Conservation (phyloP, 768 basidiomycete genomes). For the Pleurotus cornucopiae region DNA sequence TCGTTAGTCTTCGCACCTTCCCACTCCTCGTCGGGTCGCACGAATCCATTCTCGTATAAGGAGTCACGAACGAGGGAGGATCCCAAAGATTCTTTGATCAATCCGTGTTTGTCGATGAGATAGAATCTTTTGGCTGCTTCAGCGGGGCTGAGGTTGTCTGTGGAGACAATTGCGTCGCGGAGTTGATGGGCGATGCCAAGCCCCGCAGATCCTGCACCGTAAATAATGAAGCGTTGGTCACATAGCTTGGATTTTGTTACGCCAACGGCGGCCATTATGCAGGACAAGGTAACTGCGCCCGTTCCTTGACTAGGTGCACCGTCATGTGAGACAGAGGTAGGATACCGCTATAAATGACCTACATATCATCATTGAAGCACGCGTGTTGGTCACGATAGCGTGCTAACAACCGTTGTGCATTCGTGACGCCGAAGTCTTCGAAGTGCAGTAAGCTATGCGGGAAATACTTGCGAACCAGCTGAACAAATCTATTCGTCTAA, state of each 20-base stretch:
- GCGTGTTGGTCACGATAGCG: slow-evolving; percentile 58
- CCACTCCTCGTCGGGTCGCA: slow-evolving; percentile 58
- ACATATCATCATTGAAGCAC: slow-evolving; percentile 87
- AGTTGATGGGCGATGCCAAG: slow-evolving; percentile 76
- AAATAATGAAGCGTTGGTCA: slow-evolving; percentile 75
- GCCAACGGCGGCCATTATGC: slow-evolving; percentile 62
- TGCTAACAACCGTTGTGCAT: slow-evolving; percentile 66
- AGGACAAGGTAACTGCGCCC: slow-evolving; percentile 70
- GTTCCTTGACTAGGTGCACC: slow-evolving; percentile 57
- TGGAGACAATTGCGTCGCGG: slow-evolving; percentile 66
- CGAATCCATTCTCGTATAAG: slow-evolving; percentile 42
- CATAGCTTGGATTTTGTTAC: slow-evolving; percentile 61
- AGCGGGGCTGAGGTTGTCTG: slow-evolving; percentile 43
- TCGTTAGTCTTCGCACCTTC: slow-evolving; percentile 28
- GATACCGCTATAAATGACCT: slow-evolving; percentile 8
- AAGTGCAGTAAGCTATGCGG: slow-evolving; percentile 72
- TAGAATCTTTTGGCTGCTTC: slow-evolving; percentile 68
- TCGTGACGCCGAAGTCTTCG: slow-evolving; percentile 80
- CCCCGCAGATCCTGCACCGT: slow-evolving; percentile 81
- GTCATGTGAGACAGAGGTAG: background rate
- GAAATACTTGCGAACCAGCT: slow-evolving; percentile 68
- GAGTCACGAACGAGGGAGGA: slow-evolving; percentile 38
- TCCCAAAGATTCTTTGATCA: slow-evolving; percentile 48
- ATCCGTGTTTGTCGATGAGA: slow-evolving; percentile 66
- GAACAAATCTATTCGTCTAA: slow-evolving; percentile 52